Evolutionary conservation across 108 stramenopile species (phyloP), one percentile per base, ranked within the genome.

Genomic region (Skeletonema grethae): DNA sequence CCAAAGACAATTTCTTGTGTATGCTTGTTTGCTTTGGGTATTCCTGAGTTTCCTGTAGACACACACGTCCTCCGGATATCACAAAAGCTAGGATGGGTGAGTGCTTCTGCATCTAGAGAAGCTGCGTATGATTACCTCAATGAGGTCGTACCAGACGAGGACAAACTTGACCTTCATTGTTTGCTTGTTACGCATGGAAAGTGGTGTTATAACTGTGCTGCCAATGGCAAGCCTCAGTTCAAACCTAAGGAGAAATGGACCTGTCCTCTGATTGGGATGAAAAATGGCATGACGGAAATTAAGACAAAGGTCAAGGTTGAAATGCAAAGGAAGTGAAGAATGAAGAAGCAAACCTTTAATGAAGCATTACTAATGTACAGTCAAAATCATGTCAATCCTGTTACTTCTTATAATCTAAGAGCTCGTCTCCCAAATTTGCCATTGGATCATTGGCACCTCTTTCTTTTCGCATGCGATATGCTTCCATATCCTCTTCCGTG

Each of bases 401-500:
- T 53, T 71, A 73, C 45, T 81, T 69, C 61, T 89, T 86, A 70
- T 95, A 95, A 61, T 95, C 91, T 39, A 95, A 68, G 16, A 95
- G 28, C 61, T 92, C 91, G 28, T 76, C 77, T 10, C 73, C 77
- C 43, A 95, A 59, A 43, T 94, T 96, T 16, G 92, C 93, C 96
- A 98, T 95, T 6, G 96, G 89, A 82, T 91, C 90, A 48, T 82
- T 87, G 38, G 76, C 88, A 35, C 89, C 92, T 56, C 85, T 61
- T 38, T 81, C 88, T 73, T 92, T 97, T 31, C 71, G 76, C 70
- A 94, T 61, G 12, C 97, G 82, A 79, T 97, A 98, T n/a, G 95
- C 97, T 77, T 98, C 97, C 95, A 98, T 96, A 61, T 97, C 96
- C 68, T 95, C 97, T 65, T 82, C 89, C 25, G 96, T 97, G 3